A percentile compares a stretch with the other conserved stretches of the same genome.
Conservation (phyloP, 108 stramenopile species). For the Epithemia pelagica region DNA sequence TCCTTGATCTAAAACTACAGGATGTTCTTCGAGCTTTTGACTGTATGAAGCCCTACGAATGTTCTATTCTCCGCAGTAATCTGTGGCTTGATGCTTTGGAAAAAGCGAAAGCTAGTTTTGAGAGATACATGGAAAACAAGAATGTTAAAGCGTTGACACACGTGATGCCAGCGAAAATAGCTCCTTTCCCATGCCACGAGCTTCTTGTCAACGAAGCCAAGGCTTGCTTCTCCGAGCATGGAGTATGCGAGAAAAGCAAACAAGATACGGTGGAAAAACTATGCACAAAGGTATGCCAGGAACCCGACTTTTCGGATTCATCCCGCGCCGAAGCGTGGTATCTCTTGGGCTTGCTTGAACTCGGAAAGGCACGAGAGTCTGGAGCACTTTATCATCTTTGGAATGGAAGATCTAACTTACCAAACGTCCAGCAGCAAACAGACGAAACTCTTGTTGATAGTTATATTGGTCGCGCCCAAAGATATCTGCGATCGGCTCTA, state of each 20-base stretch:
- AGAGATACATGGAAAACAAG: neutral
- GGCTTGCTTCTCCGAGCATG: neutral
- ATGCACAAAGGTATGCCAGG: conserved; percentile 13
- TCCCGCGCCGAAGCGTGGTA: conserved; percentile 45
- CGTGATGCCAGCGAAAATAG: neutral
- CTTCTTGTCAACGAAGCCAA: conserved; percentile 12
- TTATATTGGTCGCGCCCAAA: conserved; percentile 17
- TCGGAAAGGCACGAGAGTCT: conserved; percentile 22
- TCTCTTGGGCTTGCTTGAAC: conserved; percentile 34
- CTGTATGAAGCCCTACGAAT: neutral
- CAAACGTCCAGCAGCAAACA: neutral
- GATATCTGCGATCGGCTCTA: conserved; percentile 13
- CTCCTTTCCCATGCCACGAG: neutral
- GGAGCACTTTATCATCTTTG: conserved; percentile 41
- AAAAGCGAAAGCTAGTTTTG: neutral
- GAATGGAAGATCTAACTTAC: conserved; percentile 19
- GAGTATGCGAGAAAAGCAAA: conserved; percentile 4
- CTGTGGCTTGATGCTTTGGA: neutral
- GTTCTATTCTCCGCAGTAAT: neutral
- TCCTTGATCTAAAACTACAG: neutral
- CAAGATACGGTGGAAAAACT: conserved; percentile 6
- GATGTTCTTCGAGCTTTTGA: neutral
- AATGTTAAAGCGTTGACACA: neutral
- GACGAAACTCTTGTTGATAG: conserved; percentile 3
- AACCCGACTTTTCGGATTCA: neutral